Percentiles rank a stretch among this genome's conserved stretches.
Conservation (phyloP, 768 basidiomycete genomes). For the Cystofilobasidium capitatum region DNA sequence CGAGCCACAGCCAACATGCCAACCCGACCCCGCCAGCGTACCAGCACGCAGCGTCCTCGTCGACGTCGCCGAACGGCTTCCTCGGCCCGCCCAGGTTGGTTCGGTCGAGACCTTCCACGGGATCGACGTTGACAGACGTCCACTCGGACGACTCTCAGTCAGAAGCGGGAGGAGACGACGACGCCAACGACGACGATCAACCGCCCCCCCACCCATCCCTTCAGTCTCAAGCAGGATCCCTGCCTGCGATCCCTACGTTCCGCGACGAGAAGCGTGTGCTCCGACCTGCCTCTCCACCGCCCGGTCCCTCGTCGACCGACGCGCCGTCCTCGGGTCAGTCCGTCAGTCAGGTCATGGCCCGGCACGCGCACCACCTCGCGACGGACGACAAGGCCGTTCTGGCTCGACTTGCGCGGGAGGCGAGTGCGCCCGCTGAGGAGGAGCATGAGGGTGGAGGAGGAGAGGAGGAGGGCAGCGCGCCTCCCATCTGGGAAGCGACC, state of each 20-base stretch:
- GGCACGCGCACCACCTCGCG: constrained; percentile 3
- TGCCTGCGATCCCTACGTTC: background rate
- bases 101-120: background rate
- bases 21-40: background rate
- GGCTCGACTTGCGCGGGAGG: constrained; percentile 2
- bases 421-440: background rate
- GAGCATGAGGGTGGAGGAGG: background rate
- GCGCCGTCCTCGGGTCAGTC: background rate
- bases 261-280: background rate
- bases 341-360: background rate
- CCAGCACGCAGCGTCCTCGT: background rate
- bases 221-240: background rate
- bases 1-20: no score
- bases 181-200: background rate
- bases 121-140: background rate
- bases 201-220: background rate
- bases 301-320: background rate
- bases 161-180: no score
- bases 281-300: background rate
- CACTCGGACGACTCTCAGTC: background rate
- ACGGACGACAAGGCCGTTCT: constrained; percentile 11
- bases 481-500: constrained; percentile 8
- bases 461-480: background rate
- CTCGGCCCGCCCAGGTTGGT: background rate
- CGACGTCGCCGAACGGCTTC: background rate